phyloP scores from a whole-genome alignment of 345 rosid species.

The Jatropha curcas region DNA sequence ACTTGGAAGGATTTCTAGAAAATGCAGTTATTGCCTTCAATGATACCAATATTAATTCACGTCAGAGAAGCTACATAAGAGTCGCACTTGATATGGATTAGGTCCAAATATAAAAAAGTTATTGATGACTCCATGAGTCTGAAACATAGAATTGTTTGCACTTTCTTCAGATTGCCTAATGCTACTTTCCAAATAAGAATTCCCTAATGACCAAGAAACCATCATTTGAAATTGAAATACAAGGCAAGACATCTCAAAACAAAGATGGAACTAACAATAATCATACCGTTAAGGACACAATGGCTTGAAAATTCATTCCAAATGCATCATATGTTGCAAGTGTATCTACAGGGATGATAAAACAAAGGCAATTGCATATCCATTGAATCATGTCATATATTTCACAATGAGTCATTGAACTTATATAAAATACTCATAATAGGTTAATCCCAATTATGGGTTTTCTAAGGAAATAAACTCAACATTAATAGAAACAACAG shows the following conservation, averaged over 20 bases:
- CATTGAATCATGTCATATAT: neutral
- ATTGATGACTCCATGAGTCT: neutral
- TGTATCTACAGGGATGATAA: too few species aligned
- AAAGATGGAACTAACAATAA: neutral
- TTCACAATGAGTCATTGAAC: neutral
- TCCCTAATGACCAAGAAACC: neutral
- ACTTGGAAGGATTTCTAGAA: neutral
- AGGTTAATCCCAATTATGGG: neutral
- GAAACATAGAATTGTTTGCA: neutral
- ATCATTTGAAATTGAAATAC: neutral
- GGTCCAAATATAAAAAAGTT: neutral
- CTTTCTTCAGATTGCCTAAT: slow-evolving; percentile 2
- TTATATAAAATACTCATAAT: neutral
- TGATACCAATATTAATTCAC: neutral
- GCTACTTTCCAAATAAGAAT: neutral
- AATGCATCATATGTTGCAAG: neutral
- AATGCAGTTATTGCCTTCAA: neutral
- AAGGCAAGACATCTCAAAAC: neutral
- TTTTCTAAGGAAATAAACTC: neutral
- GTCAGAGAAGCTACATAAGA: neutral
- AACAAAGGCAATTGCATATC: neutral
- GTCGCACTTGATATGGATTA: neutral
- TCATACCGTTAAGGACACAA: neutral
- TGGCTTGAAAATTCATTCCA: neutral
- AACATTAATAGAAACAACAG: neutral